Conservation (phyloP, 768 basidiomycete genomes). For the Mycena galericulata region DNA sequence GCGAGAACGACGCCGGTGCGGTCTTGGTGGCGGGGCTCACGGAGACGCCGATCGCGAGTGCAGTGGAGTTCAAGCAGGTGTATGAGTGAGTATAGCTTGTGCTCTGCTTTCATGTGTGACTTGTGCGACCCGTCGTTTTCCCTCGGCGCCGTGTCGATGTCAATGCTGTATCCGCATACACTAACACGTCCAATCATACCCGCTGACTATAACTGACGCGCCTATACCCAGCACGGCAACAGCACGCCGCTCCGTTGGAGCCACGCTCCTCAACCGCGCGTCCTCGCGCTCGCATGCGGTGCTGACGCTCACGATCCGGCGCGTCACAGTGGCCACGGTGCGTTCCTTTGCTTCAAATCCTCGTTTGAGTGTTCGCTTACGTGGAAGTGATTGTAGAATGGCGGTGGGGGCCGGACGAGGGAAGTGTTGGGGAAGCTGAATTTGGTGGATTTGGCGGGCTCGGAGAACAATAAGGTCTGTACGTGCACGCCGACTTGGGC, state of each 20-base stretch:
- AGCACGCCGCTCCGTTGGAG: slow-evolving; percentile 84
- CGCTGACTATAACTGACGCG: neutral
- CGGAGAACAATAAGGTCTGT: slow-evolving; percentile 87
- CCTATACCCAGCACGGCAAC: slow-evolving; percentile 68
- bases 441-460: slow-evolving; percentile 90
- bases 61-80: slow-evolving; percentile 58
- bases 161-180: neutral
- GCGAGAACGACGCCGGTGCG: slow-evolving; percentile 64
- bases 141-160: neutral
- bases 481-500: too few species aligned
- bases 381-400: neutral
- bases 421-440: slow-evolving; percentile 79
- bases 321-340: neutral
- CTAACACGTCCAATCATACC: neutral
- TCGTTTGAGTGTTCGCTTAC: too few species aligned
- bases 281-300: slow-evolving; percentile 94
- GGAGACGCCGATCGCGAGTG: slow-evolving; percentile 52
- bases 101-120: neutral
- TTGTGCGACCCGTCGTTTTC: neutral
- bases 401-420: neutral
- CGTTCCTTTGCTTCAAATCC: neutral
- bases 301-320: slow-evolving; percentile 75
- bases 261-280: slow-evolving; percentile 85
- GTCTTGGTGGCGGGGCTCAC: slow-evolving; percentile 68
- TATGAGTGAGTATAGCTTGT: slow-evolving; percentile 55